Base-by-base conservation (phyloP, 495 filamentous ascomycete species). In the Opeltia flavorubescens region DNA sequence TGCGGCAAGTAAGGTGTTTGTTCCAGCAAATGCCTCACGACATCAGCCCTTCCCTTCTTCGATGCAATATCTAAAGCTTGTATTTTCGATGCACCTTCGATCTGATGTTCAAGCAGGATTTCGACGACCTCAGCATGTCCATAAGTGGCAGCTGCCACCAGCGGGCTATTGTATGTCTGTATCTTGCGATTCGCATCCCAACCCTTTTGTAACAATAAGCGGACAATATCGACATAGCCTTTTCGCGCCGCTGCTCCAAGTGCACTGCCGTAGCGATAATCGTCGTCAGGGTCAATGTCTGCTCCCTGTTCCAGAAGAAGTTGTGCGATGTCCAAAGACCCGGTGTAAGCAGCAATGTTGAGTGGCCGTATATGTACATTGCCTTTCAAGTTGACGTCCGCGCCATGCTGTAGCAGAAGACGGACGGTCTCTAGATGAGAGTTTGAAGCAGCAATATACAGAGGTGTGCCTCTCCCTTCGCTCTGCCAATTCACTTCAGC, bases 401-500 rank as follows among this genome's bases (percentile, higher is more conserved):
- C 59, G 13, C 59, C 59, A 15, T 50, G 41, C 15, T 59, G 43
- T 5, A 66, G 42, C 3, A 65, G 55, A 17, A 55, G 46, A 27
- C 50, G 43, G 9, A 66, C 51, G 25, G 56, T 43, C 8, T 57
- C 51, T 51, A 21, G n/a, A 28, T 20, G 15, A 27, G 54, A 48
- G 7, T 48, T 51, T 23, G 40, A 44, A 9, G 41, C 29, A 43
- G 62, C 57, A 28, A 56, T 30, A 26, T 60, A 51, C 9, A 51
- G 24, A 9, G 49, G 49, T 4, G 43, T 40, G 18, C 57, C 53
- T 20, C 45, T 18, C 8, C 12, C 12, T 35, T 50, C 58, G 35
- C 44, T 46, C 43, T 35, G 53, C 49, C 30, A 51, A 55, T 56
- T 50, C 18, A 53, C 50, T 29, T 59, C 45, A 8, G 60, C 60